Evolutionary conservation across 805 yeast genomes (phyloP), one percentile per base, ranked within the genome.

Genomic region (Pichia manshurica): DNA sequence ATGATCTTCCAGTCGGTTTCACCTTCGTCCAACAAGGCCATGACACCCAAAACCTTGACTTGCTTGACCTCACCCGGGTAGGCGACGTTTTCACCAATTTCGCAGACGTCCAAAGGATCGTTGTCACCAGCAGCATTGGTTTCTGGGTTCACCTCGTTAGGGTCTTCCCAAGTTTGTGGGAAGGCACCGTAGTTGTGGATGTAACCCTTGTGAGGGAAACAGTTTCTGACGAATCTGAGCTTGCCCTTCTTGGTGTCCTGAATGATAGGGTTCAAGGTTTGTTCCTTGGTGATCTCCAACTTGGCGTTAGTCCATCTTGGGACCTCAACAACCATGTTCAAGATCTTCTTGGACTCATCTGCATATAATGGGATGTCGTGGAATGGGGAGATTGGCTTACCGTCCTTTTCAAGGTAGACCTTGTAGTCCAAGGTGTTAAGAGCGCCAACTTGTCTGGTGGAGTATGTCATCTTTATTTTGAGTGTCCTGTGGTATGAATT

Each of bases 221-320:
- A 82, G 80, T 93, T 93, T 75, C 96, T 84, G 51, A 93, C 98
- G 60, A 84, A 93, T 74, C 98, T 82, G 63, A 89, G 80, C 70
- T 88, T 84, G 58, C 97, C 98, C 78, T 93, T 91, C 77, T 93
- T 93, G 65, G 95, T 87, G 72, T 93, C 99, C 75, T 93, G 99
- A 53, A 87, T 75, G 60, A 93, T 93, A 62, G 99, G 99, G 77
- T 93, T 93, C 66, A 89, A 77, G 40, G 78, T 70, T 59, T 72
- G 72, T 61, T 86, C 95, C 73, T 89, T 90, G 68, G 85, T 79
- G 70, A 90, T 89, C 71, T 93, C 99, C 68, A 90, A 77, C 76
- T 93, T 93, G 56, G 97, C 98, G 67, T 93, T 93, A 64, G 96
- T 79, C 97, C 97, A 91, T 71, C 98, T 85, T 66, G 99, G 99